Conservation (phyloP, 192 early-diverging fungal genomes). For the Geranomyces variabilis region DNA sequence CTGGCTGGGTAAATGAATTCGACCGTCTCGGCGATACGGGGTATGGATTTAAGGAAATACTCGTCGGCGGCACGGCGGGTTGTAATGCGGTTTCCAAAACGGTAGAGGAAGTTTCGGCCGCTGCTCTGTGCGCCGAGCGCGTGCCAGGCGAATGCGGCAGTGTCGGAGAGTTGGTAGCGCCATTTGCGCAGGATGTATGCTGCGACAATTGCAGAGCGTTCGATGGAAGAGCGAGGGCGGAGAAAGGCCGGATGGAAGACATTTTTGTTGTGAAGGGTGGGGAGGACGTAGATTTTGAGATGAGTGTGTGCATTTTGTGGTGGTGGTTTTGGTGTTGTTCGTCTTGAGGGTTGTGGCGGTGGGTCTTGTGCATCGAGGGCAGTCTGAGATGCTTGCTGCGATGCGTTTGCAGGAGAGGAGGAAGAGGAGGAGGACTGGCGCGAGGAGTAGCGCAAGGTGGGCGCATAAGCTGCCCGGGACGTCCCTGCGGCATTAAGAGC, state of each 20-base stretch:
- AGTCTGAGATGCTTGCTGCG: too few species aligned
- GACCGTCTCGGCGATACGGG: slow-evolving; percentile 39
- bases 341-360: too few species aligned
- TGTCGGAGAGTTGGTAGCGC: slow-evolving; percentile 50
- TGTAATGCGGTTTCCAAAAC: slow-evolving; percentile 41
- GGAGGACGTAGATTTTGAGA: slow-evolving; percentile 46
- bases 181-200: slow-evolving; percentile 50
- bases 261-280: slow-evolving; percentile 40
- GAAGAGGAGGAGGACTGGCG: background rate
- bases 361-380: too few species aligned
- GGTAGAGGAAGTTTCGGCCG: slow-evolving; percentile 1
- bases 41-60: slow-evolving; percentile 55
- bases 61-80: slow-evolving; percentile 49
- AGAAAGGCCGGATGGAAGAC: slow-evolving; percentile 49
- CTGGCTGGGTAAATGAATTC: slow-evolving; percentile 13
- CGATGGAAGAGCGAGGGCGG: slow-evolving; percentile 33
- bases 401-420: too few species aligned
- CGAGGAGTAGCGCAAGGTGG: background rate
- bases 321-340: background rate
- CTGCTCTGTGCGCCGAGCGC: slow-evolving; percentile 17
- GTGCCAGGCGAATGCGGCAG: slow-evolving; percentile 41
- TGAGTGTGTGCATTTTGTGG: slow-evolving; percentile 16
- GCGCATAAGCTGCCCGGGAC: too few species aligned
- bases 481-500: too few species aligned
- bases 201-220: slow-evolving; percentile 37